Conservation (phyloP, 108 stramenopile species). For the Cyclotella baltica region DNA sequence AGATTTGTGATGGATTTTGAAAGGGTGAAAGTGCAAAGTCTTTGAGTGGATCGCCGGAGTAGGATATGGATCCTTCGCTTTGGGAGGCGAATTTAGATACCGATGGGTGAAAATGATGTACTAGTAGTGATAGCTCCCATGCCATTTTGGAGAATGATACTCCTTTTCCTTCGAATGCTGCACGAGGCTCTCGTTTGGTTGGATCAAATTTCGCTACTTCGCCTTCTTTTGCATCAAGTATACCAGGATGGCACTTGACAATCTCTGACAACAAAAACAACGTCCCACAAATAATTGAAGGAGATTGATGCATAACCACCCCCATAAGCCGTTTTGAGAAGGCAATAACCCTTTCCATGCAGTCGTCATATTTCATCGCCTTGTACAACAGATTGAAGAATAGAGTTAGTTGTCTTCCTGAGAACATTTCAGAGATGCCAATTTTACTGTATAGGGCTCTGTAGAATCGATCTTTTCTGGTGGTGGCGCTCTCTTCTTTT, state of each 20-base stretch:
- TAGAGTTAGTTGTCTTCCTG: slow-evolving; percentile 87
- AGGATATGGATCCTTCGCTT: slow-evolving; percentile 69
- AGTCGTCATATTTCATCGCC: slow-evolving; percentile 89
- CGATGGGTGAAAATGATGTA: slow-evolving; percentile 95
- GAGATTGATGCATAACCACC: slow-evolving; percentile 67
- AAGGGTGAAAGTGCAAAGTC: slow-evolving; percentile 95
- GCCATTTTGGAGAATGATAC: slow-evolving; percentile 37
- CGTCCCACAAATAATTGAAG: slow-evolving; percentile 85
- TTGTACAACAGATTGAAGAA: slow-evolving; percentile 97
- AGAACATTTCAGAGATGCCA: slow-evolving; percentile 63
- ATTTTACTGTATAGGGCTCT: slow-evolving; percentile 93
- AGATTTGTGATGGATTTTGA: no score
- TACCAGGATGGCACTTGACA: slow-evolving; percentile 62
- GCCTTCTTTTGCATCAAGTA: slow-evolving; percentile 40
- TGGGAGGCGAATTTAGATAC: slow-evolving; percentile 85
- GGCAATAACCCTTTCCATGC: slow-evolving; percentile 73
- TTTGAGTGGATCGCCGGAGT: slow-evolving; percentile 93
- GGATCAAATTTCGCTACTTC: slow-evolving; percentile 56
- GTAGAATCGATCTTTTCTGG: slow-evolving; percentile 88
- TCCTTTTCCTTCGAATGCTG: slow-evolving; percentile 53
- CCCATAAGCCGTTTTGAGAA: slow-evolving; percentile 91
- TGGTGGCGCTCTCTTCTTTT: slow-evolving; percentile 31
- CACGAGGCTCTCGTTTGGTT: slow-evolving; percentile 76
- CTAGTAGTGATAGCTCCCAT: slow-evolving; percentile 89
- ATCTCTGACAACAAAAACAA: slow-evolving; percentile 94